These are phyloP conservation scores for Phaeotremella skinneri DNA, from an alignment of 768 basidiomycete genomes.

Conservation along the genomic window DNA sequence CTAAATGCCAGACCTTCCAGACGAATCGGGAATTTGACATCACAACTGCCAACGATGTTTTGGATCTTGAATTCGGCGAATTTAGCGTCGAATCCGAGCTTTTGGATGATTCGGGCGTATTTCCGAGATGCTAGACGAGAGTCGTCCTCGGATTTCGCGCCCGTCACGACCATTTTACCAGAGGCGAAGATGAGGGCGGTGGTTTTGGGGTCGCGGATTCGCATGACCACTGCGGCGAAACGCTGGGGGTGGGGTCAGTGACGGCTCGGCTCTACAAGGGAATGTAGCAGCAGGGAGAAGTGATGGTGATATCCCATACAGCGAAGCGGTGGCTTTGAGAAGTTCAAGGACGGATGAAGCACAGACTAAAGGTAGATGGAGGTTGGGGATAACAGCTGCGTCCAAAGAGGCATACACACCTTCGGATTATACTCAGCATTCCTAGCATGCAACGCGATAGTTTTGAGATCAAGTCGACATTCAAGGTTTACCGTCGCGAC, in stretches of 20 bases:
- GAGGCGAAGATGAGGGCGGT: conserved; percentile 99
- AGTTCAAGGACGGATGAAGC: too few species aligned
- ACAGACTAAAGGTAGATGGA: background rate
- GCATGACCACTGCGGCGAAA: conserved; percentile 99
- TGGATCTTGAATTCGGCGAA: conserved; percentile 99
- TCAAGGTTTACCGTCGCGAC: conserved; percentile 98
- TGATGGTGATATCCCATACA: background rate
- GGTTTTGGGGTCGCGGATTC: conserved; percentile 99
- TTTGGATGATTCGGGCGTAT: conserved; percentile 98
- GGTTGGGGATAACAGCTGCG: background rate
- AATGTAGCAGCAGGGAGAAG: conserved; percentile 59
- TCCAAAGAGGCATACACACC: conserved; percentile 67
- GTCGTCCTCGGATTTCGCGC: conserved; percentile 98
- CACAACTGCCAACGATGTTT: conserved; percentile 97
- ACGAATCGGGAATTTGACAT: conserved; percentile 98
- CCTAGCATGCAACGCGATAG: conserved; percentile 93
- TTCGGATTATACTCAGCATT: conserved; percentile 99
- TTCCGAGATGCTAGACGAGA: conserved; percentile 94
- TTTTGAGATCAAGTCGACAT: conserved; percentile 94
- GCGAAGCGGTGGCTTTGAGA: too few species aligned
- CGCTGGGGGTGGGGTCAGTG: conserved; percentile 64
- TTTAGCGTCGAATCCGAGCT: conserved; percentile 98
- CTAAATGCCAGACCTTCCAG: conserved; percentile 95
- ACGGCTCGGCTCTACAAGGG: background rate
- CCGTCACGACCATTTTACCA: conserved; percentile 99